Base-by-base conservation (phyloP, 2,329 filamentous ascomycete genomes). In the Cucurbitaria berberidis region DNA sequence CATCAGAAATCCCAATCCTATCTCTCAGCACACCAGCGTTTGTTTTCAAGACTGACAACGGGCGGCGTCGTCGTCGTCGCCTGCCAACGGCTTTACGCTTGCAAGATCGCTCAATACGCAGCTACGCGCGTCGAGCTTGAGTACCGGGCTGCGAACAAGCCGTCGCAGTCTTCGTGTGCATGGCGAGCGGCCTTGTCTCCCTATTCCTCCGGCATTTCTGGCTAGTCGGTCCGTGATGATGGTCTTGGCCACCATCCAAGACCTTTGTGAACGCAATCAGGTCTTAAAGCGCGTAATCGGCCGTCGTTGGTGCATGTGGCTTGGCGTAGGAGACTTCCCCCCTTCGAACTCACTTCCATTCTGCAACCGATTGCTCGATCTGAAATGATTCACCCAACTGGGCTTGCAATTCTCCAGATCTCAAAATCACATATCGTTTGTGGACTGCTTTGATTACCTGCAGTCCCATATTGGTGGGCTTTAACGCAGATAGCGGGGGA, bases 171-270 rank as follows among this genome's bases (percentile, higher is more conserved):
- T 3, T 34, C 30, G 13, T 13, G 15, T 34, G 15, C 29, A 45
- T 13, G 10, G 24, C 41, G 24, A 19, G 32, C 32, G 40, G 34
- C 42, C 32, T 35, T 21, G 16, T 40, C 26, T 35, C 41, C 44
- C 40, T 50, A 26, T 48, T 45, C 47, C 44, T 38, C 50, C 50
- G 48, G 29, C 19, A 46, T 29, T 21, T 43, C 57, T 59, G 59
- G 59, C 56, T 44, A 66, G 54, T 63, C 62, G 59, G 61, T 54
- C 62, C 63, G 64, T 42, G 29, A 44, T 19, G 52, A 41, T 45
- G 35, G 46, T 43, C 51, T 48, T 54, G 51, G 40, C 49, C 47
- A 51, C 45, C 43, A 41, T 62, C 61, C 62, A 66, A 67, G 62
- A 35, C 34, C 43, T 45, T 45, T 41, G 27, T 47, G 43, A 48